A percentile compares a stretch with the other conserved stretches of the same genome.
Evolutionary conservation across 23 red algal genomes (phyloP).

Genomic region (Gracilaria gracilis): DNA sequence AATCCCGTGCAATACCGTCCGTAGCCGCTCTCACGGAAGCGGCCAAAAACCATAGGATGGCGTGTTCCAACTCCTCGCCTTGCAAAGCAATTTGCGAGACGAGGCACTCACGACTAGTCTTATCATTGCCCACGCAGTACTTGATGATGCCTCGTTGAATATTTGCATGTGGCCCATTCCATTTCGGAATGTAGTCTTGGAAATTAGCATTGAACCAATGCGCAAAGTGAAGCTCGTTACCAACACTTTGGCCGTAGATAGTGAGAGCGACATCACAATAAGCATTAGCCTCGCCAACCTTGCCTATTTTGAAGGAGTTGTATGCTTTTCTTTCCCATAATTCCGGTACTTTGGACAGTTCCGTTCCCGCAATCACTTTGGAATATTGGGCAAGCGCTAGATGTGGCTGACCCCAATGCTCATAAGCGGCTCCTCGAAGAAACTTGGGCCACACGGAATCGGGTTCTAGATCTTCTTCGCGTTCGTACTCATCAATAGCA

Average conservation of each 20-base stretch:
- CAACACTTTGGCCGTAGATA: conserved; percentile 38
- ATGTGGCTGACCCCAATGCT: conserved; percentile 68
- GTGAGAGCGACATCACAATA: conserved; percentile 51
- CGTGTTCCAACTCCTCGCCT: conserved; percentile 19
- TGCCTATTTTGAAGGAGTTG: conserved; percentile 73
- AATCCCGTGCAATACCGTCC: background rate
- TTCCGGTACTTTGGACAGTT: conserved; percentile 45
- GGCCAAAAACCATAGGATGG: conserved; percentile 67
- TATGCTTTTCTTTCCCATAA: conserved; percentile 65
- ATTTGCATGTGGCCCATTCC: conserved; percentile 57
- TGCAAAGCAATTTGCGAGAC: conserved; percentile 45
- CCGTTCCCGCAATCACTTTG: background rate
- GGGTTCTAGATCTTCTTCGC: conserved; percentile 49
- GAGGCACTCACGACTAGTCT: conserved; percentile 24
- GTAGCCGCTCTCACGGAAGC: background rate
- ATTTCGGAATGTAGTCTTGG: conserved; percentile 60
- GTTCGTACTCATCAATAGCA: conserved; percentile 65
- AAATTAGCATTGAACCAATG: conserved; percentile 72
- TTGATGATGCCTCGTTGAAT: conserved; percentile 60
- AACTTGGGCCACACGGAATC: conserved; percentile 73
- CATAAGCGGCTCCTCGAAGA: conserved; percentile 74
- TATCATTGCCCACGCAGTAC: conserved; percentile 56
- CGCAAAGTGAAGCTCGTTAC: conserved; percentile 58
- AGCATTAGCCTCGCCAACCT: conserved; percentile 30
- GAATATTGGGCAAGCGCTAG: conserved; percentile 74